Conservation (phyloP, 805 yeast genomes). For the Metschnikowia lochheadii region DNA sequence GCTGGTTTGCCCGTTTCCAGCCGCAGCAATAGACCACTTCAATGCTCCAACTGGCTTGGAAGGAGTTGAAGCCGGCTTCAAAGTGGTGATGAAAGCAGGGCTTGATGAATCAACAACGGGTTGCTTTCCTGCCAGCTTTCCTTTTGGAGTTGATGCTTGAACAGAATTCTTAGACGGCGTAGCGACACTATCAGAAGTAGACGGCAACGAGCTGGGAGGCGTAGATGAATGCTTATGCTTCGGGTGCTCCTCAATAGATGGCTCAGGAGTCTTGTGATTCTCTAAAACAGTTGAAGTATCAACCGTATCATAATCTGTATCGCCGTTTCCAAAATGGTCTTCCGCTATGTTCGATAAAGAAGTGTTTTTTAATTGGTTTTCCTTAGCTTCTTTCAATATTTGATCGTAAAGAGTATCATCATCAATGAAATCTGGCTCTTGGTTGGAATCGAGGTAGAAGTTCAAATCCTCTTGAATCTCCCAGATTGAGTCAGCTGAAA, state of each 20-base stretch:
- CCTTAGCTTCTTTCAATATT: slow-evolving; percentile 25
- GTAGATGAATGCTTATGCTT: neutral
- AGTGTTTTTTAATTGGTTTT: slow-evolving; percentile 14
- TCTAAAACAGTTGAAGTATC: slow-evolving; percentile 3
- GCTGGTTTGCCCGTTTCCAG: slow-evolving; percentile 21
- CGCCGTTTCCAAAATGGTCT: neutral
- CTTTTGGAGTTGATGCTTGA: slow-evolving; percentile 12
- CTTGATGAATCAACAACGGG: slow-evolving; percentile 26
- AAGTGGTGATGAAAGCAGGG: slow-evolving; percentile 39
- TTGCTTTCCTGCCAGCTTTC: slow-evolving; percentile 12
- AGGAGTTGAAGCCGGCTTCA: slow-evolving; percentile 56
- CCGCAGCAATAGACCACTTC: slow-evolving; percentile 56
- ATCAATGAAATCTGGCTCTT: slow-evolving; percentile 35
- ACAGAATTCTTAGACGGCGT: slow-evolving; percentile 2
- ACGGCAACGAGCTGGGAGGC: neutral
- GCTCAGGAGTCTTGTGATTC: slow-evolving; percentile 1
- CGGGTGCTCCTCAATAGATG: neutral
- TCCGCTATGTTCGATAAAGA: slow-evolving; percentile 7
- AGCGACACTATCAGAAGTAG: slow-evolving; percentile 2
- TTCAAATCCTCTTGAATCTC: slow-evolving; percentile 39
- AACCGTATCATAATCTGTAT: neutral
- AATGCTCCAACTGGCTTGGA: slow-evolving; percentile 50
- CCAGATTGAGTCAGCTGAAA: slow-evolving; percentile 18
- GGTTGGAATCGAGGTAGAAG: slow-evolving; percentile 34
- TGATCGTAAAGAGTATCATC: slow-evolving; percentile 42